A percentile compares a stretch with the other conserved stretches of the same genome.
These are phyloP conservation scores for Urostyla sp. DNA, from an alignment of 73 alveolate species.

Conservation along the genomic window DNA sequence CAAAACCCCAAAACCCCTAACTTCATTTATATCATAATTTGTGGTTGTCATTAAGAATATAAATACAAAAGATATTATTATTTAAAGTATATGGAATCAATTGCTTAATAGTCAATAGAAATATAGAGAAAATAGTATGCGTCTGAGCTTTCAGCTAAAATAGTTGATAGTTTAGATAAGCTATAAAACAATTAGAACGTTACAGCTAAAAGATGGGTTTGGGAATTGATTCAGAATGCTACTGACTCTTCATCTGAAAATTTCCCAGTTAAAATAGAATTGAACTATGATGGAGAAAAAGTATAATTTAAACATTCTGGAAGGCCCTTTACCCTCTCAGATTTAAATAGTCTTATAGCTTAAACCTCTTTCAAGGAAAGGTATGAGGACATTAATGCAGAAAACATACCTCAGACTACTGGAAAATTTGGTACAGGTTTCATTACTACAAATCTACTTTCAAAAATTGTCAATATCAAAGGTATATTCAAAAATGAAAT, in stretches of 20 bases:
- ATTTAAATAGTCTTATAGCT: background rate
- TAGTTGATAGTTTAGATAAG: no score
- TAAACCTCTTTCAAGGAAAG: background rate
- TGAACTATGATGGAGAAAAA: background rate
- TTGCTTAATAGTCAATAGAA: no score
- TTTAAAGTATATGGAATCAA: no score
- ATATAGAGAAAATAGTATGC: no score
- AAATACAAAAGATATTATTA: no score
- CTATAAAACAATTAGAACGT: no score
- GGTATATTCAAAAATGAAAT: background rate
- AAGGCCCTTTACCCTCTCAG: background rate
- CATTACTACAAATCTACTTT: constrained; percentile 26
- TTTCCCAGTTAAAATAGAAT: background rate
- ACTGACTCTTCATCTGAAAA: background rate
- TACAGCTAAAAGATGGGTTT: background rate
- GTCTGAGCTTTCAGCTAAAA: no score
- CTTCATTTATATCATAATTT: no score
- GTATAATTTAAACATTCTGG: background rate
- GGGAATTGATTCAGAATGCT: background rate
- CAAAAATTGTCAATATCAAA: background rate
- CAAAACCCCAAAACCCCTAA: no score
- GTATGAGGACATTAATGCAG: background rate
- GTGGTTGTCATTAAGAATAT: no score
- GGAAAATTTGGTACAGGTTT: constrained; percentile 48
- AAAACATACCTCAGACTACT: constrained; percentile 38